phyloP scores from a whole-genome alignment of 169 alveolate species.

The Cystoisospora suis region DNA sequence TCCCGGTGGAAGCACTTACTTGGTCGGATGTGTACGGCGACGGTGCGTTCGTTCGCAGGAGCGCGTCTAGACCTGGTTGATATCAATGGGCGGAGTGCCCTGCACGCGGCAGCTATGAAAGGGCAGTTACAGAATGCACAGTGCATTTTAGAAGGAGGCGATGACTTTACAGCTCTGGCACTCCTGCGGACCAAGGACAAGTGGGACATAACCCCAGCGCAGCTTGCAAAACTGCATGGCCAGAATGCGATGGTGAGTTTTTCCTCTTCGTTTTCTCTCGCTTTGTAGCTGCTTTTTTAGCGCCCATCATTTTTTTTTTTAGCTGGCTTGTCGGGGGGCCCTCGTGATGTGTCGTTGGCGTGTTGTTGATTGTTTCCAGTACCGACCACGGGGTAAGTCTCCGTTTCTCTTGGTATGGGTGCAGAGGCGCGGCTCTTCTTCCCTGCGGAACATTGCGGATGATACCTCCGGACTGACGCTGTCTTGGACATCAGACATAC shows the following conservation, averaged over 20 bases:
- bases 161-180: not conserved
- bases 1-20: no score
- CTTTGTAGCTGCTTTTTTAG: not conserved
- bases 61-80: slow-evolving; percentile 48
- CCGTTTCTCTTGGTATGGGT: no score
- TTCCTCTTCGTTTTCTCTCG: no score
- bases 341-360: not conserved
- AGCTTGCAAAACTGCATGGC: slow-evolving; percentile 51
- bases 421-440: no score
- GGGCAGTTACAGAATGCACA: slow-evolving; percentile 51
- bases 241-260: slow-evolving; percentile 18
- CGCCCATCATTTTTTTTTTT: not conserved
- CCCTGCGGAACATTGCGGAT: no score
- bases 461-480: no score
- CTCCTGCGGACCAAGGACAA: slow-evolving; percentile 46
- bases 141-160: slow-evolving; percentile 42
- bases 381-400: not conserved
- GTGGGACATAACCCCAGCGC: slow-evolving; percentile 63
- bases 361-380: not conserved
- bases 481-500: no score
- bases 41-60: not conserved
- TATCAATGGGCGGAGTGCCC: slow-evolving; percentile 26
- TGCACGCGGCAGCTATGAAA: slow-evolving; percentile 51
- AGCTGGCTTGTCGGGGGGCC: not conserved
- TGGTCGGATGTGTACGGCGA: not conserved